Percentiles rank a stretch among this genome's conserved stretches.
Conservation (phyloP, 352 stramenopile genomes). For the Paralagenidium karlingii region DNA sequence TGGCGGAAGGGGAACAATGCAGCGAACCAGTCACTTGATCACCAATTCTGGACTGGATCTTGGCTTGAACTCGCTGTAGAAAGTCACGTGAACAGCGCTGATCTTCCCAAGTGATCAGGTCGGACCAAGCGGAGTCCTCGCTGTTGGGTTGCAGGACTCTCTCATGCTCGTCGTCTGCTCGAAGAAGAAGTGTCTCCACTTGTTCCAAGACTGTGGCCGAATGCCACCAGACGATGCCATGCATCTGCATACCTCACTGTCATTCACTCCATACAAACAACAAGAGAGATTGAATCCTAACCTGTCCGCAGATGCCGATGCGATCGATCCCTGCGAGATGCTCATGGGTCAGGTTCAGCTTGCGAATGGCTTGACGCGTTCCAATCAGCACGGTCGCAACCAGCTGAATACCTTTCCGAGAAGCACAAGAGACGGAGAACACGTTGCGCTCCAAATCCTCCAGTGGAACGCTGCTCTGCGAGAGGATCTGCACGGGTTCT, state of each 20-base stretch:
- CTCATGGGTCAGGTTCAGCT: constrained; percentile 27
- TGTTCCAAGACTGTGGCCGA: constrained; percentile 17
- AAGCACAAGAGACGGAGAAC: neutral
- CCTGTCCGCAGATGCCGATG: constrained; percentile 64
- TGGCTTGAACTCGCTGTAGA: constrained; percentile 16
- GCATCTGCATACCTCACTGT: constrained; percentile 31
- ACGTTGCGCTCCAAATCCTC: constrained; percentile 3
- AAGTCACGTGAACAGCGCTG: constrained; percentile 53
- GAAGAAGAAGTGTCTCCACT: constrained; percentile 14
- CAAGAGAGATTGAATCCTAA: constrained; percentile 4
- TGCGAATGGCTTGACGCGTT: neutral
- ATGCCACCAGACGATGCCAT: constrained; percentile 76
- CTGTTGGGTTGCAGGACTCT: neutral
- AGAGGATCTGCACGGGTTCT: constrained; percentile 14
- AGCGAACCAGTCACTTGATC: neutral
- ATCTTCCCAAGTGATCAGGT: constrained; percentile 70
- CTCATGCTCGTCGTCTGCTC: constrained; percentile 5
- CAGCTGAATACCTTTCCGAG: neutral
- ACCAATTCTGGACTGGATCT: constrained; percentile 4
- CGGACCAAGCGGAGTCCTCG: constrained; percentile 21
- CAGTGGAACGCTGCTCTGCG: constrained; percentile 15
- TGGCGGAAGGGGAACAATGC: constrained; percentile 19
- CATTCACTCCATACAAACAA: neutral
- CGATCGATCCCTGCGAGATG: constrained; percentile 19
- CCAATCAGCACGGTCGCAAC: constrained; percentile 1